These are phyloP conservation scores for Brettanomyces custersianus DNA, from an alignment of 805 yeast species.

Conservation along the genomic window DNA sequence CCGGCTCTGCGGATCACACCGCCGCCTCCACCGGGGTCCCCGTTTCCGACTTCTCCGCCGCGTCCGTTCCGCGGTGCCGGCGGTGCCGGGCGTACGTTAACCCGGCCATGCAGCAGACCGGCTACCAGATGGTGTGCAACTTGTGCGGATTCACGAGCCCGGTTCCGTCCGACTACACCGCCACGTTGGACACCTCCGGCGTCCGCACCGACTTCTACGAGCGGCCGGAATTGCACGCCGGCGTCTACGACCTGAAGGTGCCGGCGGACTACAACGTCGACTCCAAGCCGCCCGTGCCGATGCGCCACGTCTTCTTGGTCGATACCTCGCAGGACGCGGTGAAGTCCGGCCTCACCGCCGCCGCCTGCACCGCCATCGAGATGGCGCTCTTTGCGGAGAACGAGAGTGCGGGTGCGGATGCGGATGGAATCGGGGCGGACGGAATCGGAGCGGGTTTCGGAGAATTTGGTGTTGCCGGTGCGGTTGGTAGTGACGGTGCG, in stretches of 20 bases:
- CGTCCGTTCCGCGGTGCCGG: constrained; percentile 80
- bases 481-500: constrained; percentile 19
- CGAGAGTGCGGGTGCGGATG: too few relatives aligned
- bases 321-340: constrained; percentile 66
- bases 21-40: too few relatives aligned
- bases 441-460: too few relatives aligned
- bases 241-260: constrained; percentile 79
- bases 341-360: constrained; percentile 35
- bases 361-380: constrained; percentile 26
- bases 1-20: too few relatives aligned
- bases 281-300: constrained; percentile 19
- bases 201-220: constrained; percentile 52
- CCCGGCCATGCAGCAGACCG: constrained; percentile 66
- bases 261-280: constrained; percentile 53
- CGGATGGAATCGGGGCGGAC: too few relatives aligned
- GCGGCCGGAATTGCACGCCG: constrained; percentile 71
- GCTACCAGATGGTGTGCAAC: constrained; percentile 68
- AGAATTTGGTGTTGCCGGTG: too few relatives aligned
- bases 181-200: constrained; percentile 53
- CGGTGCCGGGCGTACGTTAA: constrained; percentile 89
- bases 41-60: constrained; percentile 48
- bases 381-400: constrained; percentile 40
- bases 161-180: constrained; percentile 57
- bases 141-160: constrained; percentile 72
- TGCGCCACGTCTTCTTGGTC: constrained; percentile 44